These are phyloP conservation scores for Atkinsonella hypoxylon DNA, from an alignment of 2,329 filamentous ascomycete species.

Conservation along the genomic window DNA sequence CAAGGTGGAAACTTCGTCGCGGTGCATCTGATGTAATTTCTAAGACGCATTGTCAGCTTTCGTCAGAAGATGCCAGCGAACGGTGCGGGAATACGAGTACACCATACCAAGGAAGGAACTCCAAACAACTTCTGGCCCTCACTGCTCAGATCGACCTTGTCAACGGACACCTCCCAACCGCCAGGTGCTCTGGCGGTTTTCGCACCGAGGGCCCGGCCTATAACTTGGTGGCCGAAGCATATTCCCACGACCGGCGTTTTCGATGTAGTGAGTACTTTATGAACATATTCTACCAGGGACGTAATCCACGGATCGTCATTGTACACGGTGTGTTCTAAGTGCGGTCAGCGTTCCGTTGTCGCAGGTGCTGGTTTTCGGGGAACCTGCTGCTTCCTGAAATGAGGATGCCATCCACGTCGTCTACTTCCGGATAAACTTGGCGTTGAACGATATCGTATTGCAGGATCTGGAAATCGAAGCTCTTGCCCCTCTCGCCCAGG, in stretches of 20 bases:
- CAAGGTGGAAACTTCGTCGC: conserved; percentile 29
- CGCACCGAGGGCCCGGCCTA: conserved; percentile 29
- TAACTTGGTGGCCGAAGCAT: conserved; percentile 37
- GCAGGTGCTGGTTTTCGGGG: too few relatives aligned
- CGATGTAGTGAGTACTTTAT: conserved; percentile 9
- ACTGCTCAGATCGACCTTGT: conserved; percentile 25
- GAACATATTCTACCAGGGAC: conserved; percentile 24
- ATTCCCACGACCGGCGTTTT: conserved; percentile 29
- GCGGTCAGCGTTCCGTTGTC: conserved; percentile 41
- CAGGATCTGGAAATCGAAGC: conserved; percentile 38
- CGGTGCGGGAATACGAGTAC: too few relatives aligned
- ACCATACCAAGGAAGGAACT: conserved; percentile 20
- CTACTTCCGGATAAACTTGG: too few relatives aligned
- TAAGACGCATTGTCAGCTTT: conserved; percentile 22
- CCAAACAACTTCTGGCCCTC: conserved; percentile 28
- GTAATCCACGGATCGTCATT: conserved; percentile 33
- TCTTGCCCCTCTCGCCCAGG: too few relatives aligned
- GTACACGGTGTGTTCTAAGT: conserved; percentile 46
- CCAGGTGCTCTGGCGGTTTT: conserved; percentile 24
- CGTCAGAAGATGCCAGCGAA: conserved; percentile 35
- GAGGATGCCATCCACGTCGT: too few relatives aligned
- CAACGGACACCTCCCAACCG: conserved; percentile 35
- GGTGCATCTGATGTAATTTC: conserved; percentile 36
- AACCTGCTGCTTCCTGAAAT: too few relatives aligned
- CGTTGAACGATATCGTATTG: conserved; percentile 55